Percentiles rank a stretch among this genome's conserved stretches.
phyloP scores from a whole-genome alignment of 139 green algal species.

The Asterochloris erici region DNA sequence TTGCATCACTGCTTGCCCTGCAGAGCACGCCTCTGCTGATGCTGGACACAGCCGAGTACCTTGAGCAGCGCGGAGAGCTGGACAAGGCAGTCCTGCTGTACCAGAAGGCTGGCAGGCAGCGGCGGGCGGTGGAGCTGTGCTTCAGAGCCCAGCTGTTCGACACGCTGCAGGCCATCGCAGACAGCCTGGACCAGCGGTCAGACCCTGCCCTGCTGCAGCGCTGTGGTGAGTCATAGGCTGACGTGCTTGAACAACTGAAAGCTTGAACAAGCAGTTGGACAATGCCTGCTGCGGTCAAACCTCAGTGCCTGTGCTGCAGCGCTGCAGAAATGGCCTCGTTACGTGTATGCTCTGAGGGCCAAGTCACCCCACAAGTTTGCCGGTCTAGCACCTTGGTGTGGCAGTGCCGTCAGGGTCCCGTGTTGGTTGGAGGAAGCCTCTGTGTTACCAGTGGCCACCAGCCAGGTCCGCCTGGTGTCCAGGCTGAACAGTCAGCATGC shows the following conservation, averaged over 20 bases:
- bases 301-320: too few species aligned
- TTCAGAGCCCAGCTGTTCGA: slow-evolving; percentile 61
- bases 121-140: slow-evolving; percentile 62
- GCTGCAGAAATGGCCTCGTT: too few species aligned
- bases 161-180: slow-evolving; percentile 59
- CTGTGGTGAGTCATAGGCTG: background rate
- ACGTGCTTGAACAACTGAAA: slow-evolving; percentile 12
- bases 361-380: too few species aligned
- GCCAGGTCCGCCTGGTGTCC: too few species aligned
- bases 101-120: slow-evolving; percentile 31
- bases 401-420: too few species aligned
- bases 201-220: slow-evolving; percentile 27
- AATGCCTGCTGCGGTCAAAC: too few species aligned
- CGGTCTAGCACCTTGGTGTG: too few species aligned
- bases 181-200: slow-evolving; percentile 34
- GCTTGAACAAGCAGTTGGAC: slow-evolving; percentile 8
- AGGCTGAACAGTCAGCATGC: too few species aligned
- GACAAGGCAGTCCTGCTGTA: slow-evolving; percentile 57
- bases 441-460: too few species aligned
- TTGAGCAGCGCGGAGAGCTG: slow-evolving; percentile 49
- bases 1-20: background rate
- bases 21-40: slow-evolving; percentile 14
- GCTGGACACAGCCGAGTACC: slow-evolving; percentile 30
- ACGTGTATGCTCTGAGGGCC: too few species aligned
- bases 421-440: too few species aligned